These are phyloP conservation scores for Trichosporon inkin DNA, from an alignment of 1,284 basidiomycete species.

Conservation along the genomic window DNA sequence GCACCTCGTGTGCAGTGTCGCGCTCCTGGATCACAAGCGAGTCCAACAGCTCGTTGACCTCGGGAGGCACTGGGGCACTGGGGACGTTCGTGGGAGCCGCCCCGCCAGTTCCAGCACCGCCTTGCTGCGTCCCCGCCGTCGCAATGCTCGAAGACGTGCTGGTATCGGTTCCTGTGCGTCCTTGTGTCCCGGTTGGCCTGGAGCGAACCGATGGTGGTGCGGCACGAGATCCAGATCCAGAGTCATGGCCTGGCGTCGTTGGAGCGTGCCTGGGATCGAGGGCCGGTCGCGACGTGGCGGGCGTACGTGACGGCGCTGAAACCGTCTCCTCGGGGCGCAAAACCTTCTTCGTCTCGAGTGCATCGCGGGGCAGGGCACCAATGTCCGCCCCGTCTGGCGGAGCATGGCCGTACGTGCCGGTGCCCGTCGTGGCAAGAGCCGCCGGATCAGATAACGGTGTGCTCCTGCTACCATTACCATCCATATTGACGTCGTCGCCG, in stretches of 20 bases:
- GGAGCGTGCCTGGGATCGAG: neutral
- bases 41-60: neutral
- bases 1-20: neutral
- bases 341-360: neutral
- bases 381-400: neutral
- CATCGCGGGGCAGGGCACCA: neutral
- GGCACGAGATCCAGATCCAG: too few species aligned
- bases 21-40: neutral
- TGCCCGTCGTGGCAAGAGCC: neutral
- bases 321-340: neutral
- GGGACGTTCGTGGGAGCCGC: neutral
- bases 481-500: conserved; percentile 23
- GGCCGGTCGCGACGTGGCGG: neutral
- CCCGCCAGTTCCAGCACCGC: neutral
- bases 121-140: too few species aligned
- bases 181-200: too few species aligned
- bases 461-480: too few species aligned
- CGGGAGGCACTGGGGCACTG: neutral
- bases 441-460: conserved; percentile 26
- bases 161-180: too few species aligned
- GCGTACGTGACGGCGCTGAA: neutral
- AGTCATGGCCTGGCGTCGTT: too few species aligned
- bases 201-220: too few species aligned
- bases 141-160: too few species aligned
- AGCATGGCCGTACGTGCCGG: neutral